Percentiles rank a stretch among this genome's conserved stretches.
phyloP scores from a whole-genome alignment of 2,329 filamentous ascomycete species.

The Phialemonium atrogriseum region DNA sequence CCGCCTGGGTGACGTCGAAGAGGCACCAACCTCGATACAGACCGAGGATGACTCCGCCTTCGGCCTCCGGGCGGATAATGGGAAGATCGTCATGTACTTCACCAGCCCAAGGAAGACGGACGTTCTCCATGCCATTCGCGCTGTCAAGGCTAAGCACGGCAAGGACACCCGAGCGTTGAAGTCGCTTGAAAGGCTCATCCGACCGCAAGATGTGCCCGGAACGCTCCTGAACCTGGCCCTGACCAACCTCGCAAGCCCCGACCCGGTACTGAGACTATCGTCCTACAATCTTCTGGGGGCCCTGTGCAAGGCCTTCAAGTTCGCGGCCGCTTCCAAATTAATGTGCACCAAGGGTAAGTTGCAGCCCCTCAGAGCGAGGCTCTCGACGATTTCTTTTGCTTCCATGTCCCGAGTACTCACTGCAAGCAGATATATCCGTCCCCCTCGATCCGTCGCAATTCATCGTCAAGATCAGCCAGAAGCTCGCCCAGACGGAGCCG shows the following conservation, averaged over 20 bases:
- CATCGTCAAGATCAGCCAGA: slow-evolving; percentile 57
- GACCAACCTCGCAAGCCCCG: slow-evolving; percentile 56
- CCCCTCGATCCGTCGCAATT: slow-evolving; percentile 56
- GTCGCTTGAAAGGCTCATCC: slow-evolving; percentile 55
- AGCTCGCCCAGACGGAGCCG: slow-evolving; percentile 54
- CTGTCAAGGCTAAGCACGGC: slow-evolving; percentile 54
- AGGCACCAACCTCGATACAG: slow-evolving; percentile 55
- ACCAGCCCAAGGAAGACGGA: slow-evolving; percentile 57
- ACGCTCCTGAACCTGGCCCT: slow-evolving; percentile 60
- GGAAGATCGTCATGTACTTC: slow-evolving; percentile 66
- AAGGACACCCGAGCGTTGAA: slow-evolving; percentile 55
- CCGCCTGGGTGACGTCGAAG: slow-evolving; percentile 58
- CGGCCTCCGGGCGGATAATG: slow-evolving; percentile 58
- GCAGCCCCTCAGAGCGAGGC: slow-evolving; percentile 1
- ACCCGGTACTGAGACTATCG: slow-evolving; percentile 51
- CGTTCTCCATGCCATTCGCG: slow-evolving; percentile 54
- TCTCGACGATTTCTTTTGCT: slow-evolving; percentile 3
- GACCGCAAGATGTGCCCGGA: slow-evolving; percentile 62
- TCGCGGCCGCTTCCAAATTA: slow-evolving; percentile 51
- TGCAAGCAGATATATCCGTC: slow-evolving; percentile 48
- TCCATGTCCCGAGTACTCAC: too few relatives aligned
- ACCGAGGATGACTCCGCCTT: slow-evolving; percentile 61
- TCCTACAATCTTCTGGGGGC: slow-evolving; percentile 62
- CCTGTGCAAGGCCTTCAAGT: slow-evolving; percentile 60
- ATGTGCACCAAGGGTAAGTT: slow-evolving; percentile 51